Evolutionary conservation across 768 basidiomycete species (phyloP), one percentile per base, ranked within the genome.

Genomic region (Boletales sp.): DNA sequence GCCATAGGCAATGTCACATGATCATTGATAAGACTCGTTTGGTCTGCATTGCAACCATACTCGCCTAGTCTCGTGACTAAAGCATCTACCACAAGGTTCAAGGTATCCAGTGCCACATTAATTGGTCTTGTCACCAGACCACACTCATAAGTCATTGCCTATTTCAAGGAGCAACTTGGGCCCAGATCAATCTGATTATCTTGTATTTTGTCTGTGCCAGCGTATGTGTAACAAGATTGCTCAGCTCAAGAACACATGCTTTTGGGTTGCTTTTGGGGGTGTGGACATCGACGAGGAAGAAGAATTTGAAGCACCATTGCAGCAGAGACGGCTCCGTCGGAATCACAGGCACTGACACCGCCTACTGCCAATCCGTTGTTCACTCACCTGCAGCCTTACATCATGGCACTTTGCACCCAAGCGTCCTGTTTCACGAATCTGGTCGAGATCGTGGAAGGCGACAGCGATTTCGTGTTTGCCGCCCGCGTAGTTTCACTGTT

Each of bases 371-470:
- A 51, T 57, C 71, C 38, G 35, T 59, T 46, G 70, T 73, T 35
- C 81, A 84, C 1, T 2, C 50, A 70, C 84, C 19, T 78, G 75
- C 53, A 56, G 41, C 74, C 78, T 25, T 87, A 82, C 63, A 85
- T 91, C 57, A 77, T n/a, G n/a, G n/a, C 84, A 55, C 77, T 82
- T 2, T 65, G 79, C 17, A 79, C 90, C 60, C 89, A 88, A 4
- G 72, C 77, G 1, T 73, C 78, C 4, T 76, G 79, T 50, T 91
- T 87, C 65, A 68, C 74, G 9, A 81, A 88, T 53, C 70, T 90
- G 41, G 79, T 77, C 47, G 90, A 90, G 68, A 84, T 93, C 28
- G 90, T 87, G 0, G 86, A 91, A 63, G 89, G 90, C 31, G 90
- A 91, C 61, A 86, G 80, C 37, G 90, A 90, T 5, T 83, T 80